Base-by-base conservation (phyloP, 2,329 filamentous ascomycete genomes). In the Nemania sp. region DNA sequence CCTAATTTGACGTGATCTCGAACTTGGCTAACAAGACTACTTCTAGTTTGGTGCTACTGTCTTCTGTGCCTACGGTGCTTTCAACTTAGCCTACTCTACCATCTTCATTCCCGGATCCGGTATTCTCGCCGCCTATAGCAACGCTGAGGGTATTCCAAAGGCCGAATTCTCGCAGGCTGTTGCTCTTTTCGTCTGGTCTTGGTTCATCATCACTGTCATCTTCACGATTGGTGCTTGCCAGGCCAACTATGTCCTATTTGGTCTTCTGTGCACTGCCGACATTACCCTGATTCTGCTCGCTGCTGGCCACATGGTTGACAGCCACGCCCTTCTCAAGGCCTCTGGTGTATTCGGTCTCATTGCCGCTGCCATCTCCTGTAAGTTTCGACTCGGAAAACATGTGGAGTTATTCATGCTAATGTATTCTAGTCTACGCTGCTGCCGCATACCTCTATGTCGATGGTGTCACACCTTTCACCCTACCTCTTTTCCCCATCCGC, bases 71-170 rank as follows among this genome's bases (percentile, higher is more conserved):
- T 81, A 81, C 63, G 79, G 73, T 43, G 80, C 79, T 29, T 82
- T 81, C 73, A 81, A 81, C 70, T 71, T 81, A 20, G 77, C 78
- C 7, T 81, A 81, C 62, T 79, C 79, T 8, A 74, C 80, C 70
- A 81, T 80, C 55, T 80, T 78, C 68, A 70, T 81, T 32, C 79
- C 79, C 6, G 79, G 78, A 3, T 74, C 76, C 11, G 79, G 79
- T 15, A 79, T 81, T 45, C 53, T 81, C 5, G 72, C 75, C 10
- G 74, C 80, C n/a, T 82, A 81, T 71, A 78, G 76, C 20, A 75
- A 79, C n/a, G 62, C 58, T 10, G 76, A 74, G 1, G 77, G 78
- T 35, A 68, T 67, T 5, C 72, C 72, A 13, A 59, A 56, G 41
- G 68, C 66, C 24, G 74, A 75, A 18, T 76, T 76, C 62, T 54